phyloP scores from a whole-genome alignment of 116 monocot genomes.

The Trichopus zeylanicus region DNA sequence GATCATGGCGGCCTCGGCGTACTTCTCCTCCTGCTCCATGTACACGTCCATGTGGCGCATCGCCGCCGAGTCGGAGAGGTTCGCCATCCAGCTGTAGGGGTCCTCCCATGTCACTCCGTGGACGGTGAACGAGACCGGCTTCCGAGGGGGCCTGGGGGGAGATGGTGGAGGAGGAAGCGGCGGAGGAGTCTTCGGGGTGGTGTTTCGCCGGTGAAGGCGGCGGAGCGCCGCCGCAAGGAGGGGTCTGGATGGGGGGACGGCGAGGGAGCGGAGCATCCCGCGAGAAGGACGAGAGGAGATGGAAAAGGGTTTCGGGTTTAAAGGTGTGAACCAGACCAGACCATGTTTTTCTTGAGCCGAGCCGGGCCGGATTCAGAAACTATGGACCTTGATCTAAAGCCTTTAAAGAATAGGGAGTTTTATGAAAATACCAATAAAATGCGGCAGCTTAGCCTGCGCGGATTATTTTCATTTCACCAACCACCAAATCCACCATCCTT shows the following conservation, averaged over 20 bases:
- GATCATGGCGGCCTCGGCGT: conserved; percentile 70
- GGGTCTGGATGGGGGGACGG: neutral
- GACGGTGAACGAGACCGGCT: conserved; percentile 55
- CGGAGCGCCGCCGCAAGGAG: conserved; percentile 12
- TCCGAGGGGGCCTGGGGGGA: conserved; percentile 78
- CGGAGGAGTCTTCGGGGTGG: conserved; percentile 21
- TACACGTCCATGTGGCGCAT: conserved; percentile 93
- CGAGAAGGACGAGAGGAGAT: no score
- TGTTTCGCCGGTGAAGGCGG: conserved; percentile 20
- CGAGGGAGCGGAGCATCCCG: conserved; percentile 8
- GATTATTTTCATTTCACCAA: no score
- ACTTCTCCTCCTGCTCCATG: conserved; percentile 91
- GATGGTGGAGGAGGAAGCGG: conserved; percentile 48
- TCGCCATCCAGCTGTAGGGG: conserved; percentile 92
- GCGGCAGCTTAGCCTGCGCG: no score
- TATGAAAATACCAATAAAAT: no score
- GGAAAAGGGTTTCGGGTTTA: conserved; percentile 2
- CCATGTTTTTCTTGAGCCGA: no score
- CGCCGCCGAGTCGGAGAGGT: conserved; percentile 61
- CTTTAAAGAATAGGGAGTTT: no score
- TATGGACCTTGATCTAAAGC: no score
- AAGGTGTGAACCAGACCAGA: no score
- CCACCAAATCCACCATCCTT: no score
- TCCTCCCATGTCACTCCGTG: conserved; percentile 77
- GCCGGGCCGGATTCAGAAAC: no score